Base-by-base conservation (phyloP, 1,139 yeast genomes). In the Taphrina deformans region DNA sequence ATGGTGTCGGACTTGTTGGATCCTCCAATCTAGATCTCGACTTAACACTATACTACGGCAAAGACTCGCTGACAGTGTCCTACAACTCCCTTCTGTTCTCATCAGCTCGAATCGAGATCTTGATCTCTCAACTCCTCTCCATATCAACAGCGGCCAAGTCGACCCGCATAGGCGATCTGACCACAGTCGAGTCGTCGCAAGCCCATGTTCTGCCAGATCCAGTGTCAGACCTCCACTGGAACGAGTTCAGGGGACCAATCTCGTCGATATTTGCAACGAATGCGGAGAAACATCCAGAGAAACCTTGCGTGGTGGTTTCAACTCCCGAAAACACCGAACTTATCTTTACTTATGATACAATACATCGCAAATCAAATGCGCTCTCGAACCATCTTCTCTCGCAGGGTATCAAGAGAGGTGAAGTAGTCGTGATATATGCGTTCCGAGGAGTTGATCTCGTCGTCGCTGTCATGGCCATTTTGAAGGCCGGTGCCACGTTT, bases 401-500 rank as follows among this genome's bases (percentile, higher is more conserved):
- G 50, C 83, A 88, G 1, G 98, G 99, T 10, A 87, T 93, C 72
- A 81, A 84, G 70, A 82, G 88, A 72, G 99, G 98, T 59, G 98
- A 93, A 75, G 91, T 93, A 29, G 98, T 93, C 24, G 92, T 91
- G 96, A 92, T 95, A 69, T 93, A 95, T 75, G 97, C 99, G 33
- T 89, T 93, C 73, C 86, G 99, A 77, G 97, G 98, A 70, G 99
- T 93, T 12, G 99, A 93, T 74, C 81, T 93, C 70, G 90, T 93
- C 83, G 89, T 93, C 59, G 96, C 98, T 5, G 98, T 93, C 18
- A 87, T 93, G 90, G 99, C 98, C 76, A 96, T 90, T 41, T 82
- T 93, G 73, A 93, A 93, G 78, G 97, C 99, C 1, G 99, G 99
- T 71, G 99, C 97, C 18, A 92, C 99, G 0, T 93, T 93, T 75